These are phyloP conservation scores for Zostera marina DNA, from an alignment of 116 monocot genomes.

Conservation along the genomic window DNA sequence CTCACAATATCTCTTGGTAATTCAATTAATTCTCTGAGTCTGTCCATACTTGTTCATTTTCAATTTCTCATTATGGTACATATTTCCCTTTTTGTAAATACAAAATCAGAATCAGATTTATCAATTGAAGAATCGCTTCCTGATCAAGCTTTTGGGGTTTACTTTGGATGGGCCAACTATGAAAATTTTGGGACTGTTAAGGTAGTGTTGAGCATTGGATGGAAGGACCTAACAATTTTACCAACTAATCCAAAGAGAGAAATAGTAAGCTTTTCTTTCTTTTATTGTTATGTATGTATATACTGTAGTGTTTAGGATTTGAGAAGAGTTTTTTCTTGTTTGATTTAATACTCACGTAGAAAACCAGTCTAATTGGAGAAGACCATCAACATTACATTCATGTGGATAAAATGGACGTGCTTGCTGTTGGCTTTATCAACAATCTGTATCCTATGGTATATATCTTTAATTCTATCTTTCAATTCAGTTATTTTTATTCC, in stretches of 20 bases:
- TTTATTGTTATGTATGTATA: not conserved
- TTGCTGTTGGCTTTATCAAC: not conserved
- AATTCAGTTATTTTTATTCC: not conserved
- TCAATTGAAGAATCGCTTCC: conserved; percentile 29
- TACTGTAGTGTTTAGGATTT: not conserved
- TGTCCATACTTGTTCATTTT: not conserved
- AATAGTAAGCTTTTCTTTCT: not conserved
- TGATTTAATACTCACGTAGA: not conserved
- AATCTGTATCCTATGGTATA: not conserved
- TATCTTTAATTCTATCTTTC: not conserved
- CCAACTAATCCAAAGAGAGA: not conserved
- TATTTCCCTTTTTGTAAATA: not conserved
- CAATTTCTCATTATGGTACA: not conserved
- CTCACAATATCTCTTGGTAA: not conserved
- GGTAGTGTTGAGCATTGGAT: not conserved
- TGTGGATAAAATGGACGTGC: not conserved
- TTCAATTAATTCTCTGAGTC: not conserved
- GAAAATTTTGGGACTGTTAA: conserved; percentile 17
- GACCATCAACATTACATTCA: not conserved
- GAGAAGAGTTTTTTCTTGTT: not conserved
- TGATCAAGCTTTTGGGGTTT: conserved; percentile 46
- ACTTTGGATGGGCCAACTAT: conserved; percentile 51
- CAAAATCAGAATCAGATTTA: conserved; percentile 12
- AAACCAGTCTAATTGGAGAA: not conserved
- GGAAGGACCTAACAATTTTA: not conserved